Base-by-base conservation (phyloP, 2,329 filamentous ascomycete genomes). In the Gyromitra esculenta region DNA sequence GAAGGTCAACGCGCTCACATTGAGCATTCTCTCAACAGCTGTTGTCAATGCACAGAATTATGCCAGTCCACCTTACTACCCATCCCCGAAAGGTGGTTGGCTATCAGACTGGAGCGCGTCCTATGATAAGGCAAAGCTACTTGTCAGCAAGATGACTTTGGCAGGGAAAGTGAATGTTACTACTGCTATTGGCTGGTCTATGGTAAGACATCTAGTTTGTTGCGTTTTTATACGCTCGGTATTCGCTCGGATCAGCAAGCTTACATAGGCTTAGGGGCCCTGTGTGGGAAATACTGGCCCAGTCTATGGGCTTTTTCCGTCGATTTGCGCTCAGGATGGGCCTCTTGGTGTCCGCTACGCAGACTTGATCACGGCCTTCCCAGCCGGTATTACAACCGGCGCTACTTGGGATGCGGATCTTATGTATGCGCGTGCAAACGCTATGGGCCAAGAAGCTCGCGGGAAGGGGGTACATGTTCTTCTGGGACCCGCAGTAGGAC, bases 311-410 rank as follows among this genome's bases (percentile, higher is more conserved):
- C 90, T 90, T 48, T 97, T 97, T 59, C 79, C 94, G 93, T 0
- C 88, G 89, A 25, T 85, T 97, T 25, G 93, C 92, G 78, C 69
- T 18, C 73, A 76, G 57, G 94, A 97, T 81, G 94, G 94, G 0
- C 94, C 94, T 0, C 84, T 97, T 5, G 94, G 94, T 0, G 86
- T 97, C 70, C 87, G 94, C 11, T 94, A 93, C 79, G 88, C 91
- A 2, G 92, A 97, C 80, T 92, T 96, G 81, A 89, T 90, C 41
- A 94, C 92, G 0, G 93, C 93, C 0, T 96, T 96, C 80, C 94
- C 94, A 0, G 93, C 94, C 2, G 94, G 93, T 5, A 88, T 97
- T 77, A 97, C 94, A 0, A 91, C 95, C 0, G 94, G 93, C 1
- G 93, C 94, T 0, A 97, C 94, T 0, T 97, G 92, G 87, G 91